Evolutionary conservation across 2,329 filamentous ascomycete genomes (phyloP).

Genomic region (Phaeomoniella chlamydospora): DNA sequence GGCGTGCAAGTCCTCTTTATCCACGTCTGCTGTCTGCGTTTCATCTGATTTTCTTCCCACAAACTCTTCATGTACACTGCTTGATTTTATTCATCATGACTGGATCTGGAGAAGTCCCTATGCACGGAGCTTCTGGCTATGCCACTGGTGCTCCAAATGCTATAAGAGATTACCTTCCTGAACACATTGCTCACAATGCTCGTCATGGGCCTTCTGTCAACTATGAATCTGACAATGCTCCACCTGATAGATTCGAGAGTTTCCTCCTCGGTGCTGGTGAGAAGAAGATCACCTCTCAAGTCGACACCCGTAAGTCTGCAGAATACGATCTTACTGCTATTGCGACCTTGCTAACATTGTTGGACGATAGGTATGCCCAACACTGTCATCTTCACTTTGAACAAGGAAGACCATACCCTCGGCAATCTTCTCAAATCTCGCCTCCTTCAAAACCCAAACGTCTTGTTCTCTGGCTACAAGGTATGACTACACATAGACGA

Average conservation of each 20-base stretch:
- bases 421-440: slow-evolving; percentile 79
- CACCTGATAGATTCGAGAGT: slow-evolving; percentile 63
- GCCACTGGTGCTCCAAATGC: not conserved
- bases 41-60: not conserved
- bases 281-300: slow-evolving; percentile 81
- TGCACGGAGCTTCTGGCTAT: not conserved
- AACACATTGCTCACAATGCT: not conserved
- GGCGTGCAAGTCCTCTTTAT: too few species aligned
- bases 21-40: not conserved
- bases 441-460: slow-evolving; percentile 68
- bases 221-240: slow-evolving; percentile 12
- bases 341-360: too few species aligned
- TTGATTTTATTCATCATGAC: not conserved
- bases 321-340: slow-evolving; percentile 1
- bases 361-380: slow-evolving; percentile 64
- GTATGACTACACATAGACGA: slow-evolving; percentile 31
- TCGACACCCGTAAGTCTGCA: slow-evolving; percentile 66
- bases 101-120: not conserved
- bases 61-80: not conserved
- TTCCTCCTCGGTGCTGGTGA: slow-evolving; percentile 79
- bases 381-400: slow-evolving; percentile 86
- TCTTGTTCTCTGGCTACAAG: slow-evolving; percentile 88
- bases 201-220: not conserved
- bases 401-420: slow-evolving; percentile 94
- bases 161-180: not conserved